Conservation (phyloP, 768 basidiomycete genomes). For the Leccinum ochraceum region DNA sequence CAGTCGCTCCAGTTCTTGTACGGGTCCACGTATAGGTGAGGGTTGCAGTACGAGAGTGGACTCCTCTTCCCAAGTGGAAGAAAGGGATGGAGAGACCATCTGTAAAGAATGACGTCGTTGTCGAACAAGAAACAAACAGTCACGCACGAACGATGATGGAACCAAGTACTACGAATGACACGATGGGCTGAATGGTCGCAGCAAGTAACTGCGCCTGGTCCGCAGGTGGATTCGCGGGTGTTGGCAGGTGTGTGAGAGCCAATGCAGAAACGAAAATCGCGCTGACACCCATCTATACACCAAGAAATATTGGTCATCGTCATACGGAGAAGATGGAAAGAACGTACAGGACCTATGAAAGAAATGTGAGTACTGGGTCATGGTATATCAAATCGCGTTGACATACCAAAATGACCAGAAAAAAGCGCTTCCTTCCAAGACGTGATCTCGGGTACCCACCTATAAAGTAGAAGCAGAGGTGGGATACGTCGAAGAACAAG, state of each 20-base stretch:
- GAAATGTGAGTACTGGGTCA: conserved; percentile 3
- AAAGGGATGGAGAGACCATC: conserved; percentile 73
- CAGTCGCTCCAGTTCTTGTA: conserved; percentile 33
- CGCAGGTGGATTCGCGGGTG: conserved; percentile 57
- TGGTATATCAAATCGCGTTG: conserved; percentile 7
- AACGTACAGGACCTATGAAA: conserved; percentile 52
- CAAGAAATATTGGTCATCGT: background rate
- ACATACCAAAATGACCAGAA: conserved; percentile 83
- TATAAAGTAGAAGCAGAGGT: conserved; percentile 71
- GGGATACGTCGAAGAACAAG: conserved; percentile 82
- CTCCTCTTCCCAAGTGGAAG: conserved; percentile 53
- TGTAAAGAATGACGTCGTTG: conserved; percentile 20
- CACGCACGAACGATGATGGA: conserved; percentile 81
- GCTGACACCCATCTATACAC: conserved; percentile 81
- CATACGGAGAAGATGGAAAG: background rate
- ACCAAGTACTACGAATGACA: conserved; percentile 82
- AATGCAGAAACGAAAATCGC: conserved; percentile 86
- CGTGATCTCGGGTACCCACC: conserved; percentile 83
- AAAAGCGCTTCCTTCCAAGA: conserved; percentile 89
- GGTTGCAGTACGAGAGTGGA: conserved; percentile 48
- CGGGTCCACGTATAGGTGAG: conserved; percentile 45
- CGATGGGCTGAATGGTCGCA: conserved; percentile 74
- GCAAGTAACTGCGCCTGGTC: conserved; percentile 75
- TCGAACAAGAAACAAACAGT: background rate
- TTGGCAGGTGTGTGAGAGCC: conserved; percentile 62